A percentile compares a stretch with the other conserved stretches of the same genome.
These are phyloP conservation scores for Sisymbrium altissimum DNA, from an alignment of 345 rosid genomes.

Conservation along the genomic window DNA sequence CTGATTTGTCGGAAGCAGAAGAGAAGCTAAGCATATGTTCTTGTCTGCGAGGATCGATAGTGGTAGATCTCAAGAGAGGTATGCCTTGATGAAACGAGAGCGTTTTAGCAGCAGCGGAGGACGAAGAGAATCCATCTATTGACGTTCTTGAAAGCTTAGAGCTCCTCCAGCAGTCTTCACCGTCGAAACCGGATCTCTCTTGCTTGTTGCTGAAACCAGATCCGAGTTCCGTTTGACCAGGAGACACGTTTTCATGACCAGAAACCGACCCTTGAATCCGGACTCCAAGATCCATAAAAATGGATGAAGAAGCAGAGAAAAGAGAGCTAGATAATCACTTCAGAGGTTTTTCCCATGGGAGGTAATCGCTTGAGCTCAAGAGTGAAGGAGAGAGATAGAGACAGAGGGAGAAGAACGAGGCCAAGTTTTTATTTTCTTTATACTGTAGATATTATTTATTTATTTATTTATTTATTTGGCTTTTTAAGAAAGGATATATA, in stretches of 20 bases:
- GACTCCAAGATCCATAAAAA: constrained; percentile 61
- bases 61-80: constrained; percentile 57
- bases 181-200: constrained; percentile 43
- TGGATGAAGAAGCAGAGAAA: constrained; percentile 26
- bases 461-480: background rate
- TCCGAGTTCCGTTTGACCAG: constrained; percentile 40
- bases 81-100: constrained; percentile 45
- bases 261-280: constrained; percentile 45
- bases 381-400: constrained; percentile 24
- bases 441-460: constrained; percentile 20
- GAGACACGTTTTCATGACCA: constrained; percentile 41
- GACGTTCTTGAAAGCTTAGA: constrained; percentile 42
- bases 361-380: constrained; percentile 35
- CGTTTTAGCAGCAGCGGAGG: constrained; percentile 25
- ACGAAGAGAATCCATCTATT: constrained; percentile 30
- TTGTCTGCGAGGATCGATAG: constrained; percentile 36
- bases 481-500: background rate
- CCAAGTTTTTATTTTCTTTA: constrained; percentile 25
- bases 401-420: constrained; percentile 30
- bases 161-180: constrained; percentile 44
- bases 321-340: constrained; percentile 33
- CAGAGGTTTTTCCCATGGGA: constrained; percentile 39
- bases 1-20: constrained; percentile 44
- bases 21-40: constrained; percentile 62
- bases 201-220: constrained; percentile 43